phyloP scores from a whole-genome alignment of 768 basidiomycete genomes.

The Pisolithus tinctorius region DNA sequence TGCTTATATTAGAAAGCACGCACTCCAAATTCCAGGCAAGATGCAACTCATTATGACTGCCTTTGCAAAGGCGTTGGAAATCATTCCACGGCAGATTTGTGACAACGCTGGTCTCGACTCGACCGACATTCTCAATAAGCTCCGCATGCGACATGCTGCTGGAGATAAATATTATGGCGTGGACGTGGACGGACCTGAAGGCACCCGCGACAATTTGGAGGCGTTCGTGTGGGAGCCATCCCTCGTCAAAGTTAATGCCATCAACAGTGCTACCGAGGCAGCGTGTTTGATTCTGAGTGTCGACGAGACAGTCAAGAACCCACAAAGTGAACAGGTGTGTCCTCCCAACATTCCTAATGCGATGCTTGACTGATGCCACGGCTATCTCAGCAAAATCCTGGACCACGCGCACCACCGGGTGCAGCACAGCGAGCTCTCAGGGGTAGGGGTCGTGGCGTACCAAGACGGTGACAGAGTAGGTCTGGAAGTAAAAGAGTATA shows the following conservation, averaged over 20 bases:
- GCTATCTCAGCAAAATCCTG: constrained; percentile 55
- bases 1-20: constrained; percentile 86
- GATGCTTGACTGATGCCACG: constrained; percentile 12
- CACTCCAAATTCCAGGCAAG: constrained; percentile 91
- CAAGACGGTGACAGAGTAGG: constrained; percentile 43
- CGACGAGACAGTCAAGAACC: constrained; percentile 95
- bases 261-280: constrained; percentile 92
- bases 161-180: constrained; percentile 91
- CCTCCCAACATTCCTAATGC: neutral
- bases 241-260: constrained; percentile 91
- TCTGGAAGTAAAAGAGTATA: constrained; percentile 3
- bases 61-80: constrained; percentile 94
- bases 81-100: constrained; percentile 97
- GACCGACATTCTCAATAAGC: constrained; percentile 93
- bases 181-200: constrained; percentile 83
- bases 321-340: constrained; percentile 87
- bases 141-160: constrained; percentile 91
- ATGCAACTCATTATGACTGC: constrained; percentile 90
- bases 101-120: constrained; percentile 98
- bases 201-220: constrained; percentile 93
- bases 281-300: constrained; percentile 94
- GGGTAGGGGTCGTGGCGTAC: constrained; percentile 81
- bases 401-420: constrained; percentile 92
- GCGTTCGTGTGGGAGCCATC: constrained; percentile 99
- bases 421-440: constrained; percentile 78